Evolutionary conservation across 371 early-diverging fungal genomes (phyloP).

Genomic region (Batkoa obscura): DNA sequence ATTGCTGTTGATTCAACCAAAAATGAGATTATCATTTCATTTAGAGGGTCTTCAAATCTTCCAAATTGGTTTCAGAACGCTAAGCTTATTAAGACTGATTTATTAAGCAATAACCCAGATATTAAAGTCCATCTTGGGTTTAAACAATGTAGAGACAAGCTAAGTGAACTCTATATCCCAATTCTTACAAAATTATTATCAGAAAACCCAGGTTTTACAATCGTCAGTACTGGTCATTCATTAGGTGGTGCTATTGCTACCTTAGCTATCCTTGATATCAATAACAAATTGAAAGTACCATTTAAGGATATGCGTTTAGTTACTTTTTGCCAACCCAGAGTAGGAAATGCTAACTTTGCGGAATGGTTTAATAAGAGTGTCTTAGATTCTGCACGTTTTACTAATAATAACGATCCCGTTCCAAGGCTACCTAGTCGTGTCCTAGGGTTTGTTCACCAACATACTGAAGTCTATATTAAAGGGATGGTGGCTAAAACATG

Average conservation of each 20-base stretch:
- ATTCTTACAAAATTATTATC: not conserved
- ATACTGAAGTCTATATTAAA: slow-evolving; percentile 21
- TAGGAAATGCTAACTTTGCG: slow-evolving; percentile 25
- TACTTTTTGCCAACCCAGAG: slow-evolving; percentile 22
- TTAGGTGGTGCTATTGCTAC: slow-evolving; percentile 7
- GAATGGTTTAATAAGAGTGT: slow-evolving; percentile 13
- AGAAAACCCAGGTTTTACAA: slow-evolving; percentile 5
- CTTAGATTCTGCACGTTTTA: slow-evolving; percentile 16
- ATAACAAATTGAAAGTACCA: not conserved
- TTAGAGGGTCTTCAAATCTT: not conserved
- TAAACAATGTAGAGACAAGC: not conserved
- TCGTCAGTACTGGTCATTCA: slow-evolving; percentile 7
- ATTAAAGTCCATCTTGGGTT: not conserved
- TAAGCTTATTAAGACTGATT: not conserved
- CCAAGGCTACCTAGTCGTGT: slow-evolving; percentile 26
- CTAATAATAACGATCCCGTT: slow-evolving; percentile 24
- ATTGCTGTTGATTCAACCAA: not conserved
- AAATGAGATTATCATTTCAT: not conserved
- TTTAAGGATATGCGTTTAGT: not conserved
- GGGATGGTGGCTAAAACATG: not conserved
- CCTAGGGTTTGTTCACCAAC: slow-evolving; percentile 21
- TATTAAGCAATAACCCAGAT: not conserved
- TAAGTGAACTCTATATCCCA: not conserved
- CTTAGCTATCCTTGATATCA: not conserved
- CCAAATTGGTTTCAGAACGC: slow-evolving; percentile 1